phyloP scores from a whole-genome alignment of 257 asterid genomes.

The Forsythia viridissima region DNA sequence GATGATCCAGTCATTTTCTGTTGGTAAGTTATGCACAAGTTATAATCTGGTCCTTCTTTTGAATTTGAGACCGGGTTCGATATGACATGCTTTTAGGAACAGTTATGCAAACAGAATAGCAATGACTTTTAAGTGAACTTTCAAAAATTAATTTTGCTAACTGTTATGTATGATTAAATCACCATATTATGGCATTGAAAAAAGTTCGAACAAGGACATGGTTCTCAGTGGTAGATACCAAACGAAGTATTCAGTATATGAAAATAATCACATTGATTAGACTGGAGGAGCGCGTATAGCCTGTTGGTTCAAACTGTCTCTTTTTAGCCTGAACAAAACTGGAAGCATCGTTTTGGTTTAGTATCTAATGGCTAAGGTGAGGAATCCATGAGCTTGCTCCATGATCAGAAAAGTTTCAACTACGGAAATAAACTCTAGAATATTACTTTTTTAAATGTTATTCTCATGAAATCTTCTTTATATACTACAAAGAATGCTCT shows the following conservation, averaged over 20 bases:
- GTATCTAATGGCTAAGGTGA: too few species aligned
- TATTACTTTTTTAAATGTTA: background rate
- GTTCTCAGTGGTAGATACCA: background rate
- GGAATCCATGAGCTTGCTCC: too few species aligned
- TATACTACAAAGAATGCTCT: too few species aligned
- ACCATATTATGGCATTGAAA: background rate
- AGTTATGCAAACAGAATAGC: background rate
- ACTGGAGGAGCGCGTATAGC: background rate
- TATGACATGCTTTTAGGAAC: background rate
- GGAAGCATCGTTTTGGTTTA: background rate
- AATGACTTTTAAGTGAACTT: background rate
- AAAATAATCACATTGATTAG: background rate
- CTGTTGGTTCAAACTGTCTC: background rate
- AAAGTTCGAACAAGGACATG: background rate
- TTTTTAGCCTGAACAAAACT: background rate
- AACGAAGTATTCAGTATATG: background rate
- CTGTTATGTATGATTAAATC: too few species aligned
- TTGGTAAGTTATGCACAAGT: background rate
- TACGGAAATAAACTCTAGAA: background rate
- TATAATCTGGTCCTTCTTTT: background rate
- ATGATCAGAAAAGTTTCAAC: background rate
- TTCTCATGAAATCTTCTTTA: too few species aligned
- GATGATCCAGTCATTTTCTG: background rate
- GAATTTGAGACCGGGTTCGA: background rate
- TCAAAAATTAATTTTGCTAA: too few species aligned